Base-by-base conservation (phyloP, 371 early-diverging fungal species). In the Parasitella parasitica region DNA sequence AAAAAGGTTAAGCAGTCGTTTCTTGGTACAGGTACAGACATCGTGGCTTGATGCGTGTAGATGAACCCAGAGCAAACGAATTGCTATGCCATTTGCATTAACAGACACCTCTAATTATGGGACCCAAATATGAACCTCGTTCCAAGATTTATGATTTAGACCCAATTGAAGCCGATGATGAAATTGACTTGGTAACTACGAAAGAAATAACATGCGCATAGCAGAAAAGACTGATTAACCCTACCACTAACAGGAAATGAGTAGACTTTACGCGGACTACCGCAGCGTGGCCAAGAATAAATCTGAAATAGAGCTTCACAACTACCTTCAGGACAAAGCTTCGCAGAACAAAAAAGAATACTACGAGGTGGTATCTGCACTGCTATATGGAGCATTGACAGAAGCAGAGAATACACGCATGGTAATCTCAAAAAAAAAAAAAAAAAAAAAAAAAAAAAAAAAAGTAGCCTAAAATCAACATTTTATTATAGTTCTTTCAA, bases 261-360 rank as follows among this genome's bases (percentile, higher is more conserved):
- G 74, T 0, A 66, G 63, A 24, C 67, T 75, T 39, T 80, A 76
- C 67, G 71, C 79, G 6, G 61, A 71, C 13, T 72, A 87, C 34
- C 55, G 67, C 51, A 75, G 70, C 6, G 58, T 80, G 6, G 50
- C 82, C 16, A 67, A 68, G 12, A 86, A 81, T 18, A 84, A 80
- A 64, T 73, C 89, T n/a, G 84, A 86, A 50, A 70, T 78, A 27
- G 90, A 91, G 34, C 66, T 83, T 6, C 90, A 91, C 61, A 85
- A 84, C 36, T 71, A 74, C 22, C 66, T 89, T 12, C 91, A 91
- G 54, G 87, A 86, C 15, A 78, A 83, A 70, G 81, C 82, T 9
- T 83, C 86, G 0, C 77, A 74, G 52, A 86, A 84, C 56, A 86
- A 81, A 78, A 74, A 53, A 24, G 71, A 76, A 54, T 89, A 90